phyloP scores from a whole-genome alignment of 1,284 basidiomycete species.

The Pseudozyma hubeiensis region DNA sequence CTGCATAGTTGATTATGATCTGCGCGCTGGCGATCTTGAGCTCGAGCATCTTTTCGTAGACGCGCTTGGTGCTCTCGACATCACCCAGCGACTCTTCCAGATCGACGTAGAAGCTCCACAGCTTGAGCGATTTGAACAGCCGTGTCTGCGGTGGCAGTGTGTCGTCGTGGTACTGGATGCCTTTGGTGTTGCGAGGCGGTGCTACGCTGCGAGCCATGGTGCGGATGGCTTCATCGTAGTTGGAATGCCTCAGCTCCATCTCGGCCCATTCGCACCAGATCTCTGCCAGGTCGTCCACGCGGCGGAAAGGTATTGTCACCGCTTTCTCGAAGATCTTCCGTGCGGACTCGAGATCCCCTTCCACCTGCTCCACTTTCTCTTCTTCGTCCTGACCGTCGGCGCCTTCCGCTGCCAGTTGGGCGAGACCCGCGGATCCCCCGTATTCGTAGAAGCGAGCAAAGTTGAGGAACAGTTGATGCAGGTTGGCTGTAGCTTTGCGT shows the following conservation, averaged over 20 bases:
- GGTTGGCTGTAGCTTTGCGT: constrained; percentile 88
- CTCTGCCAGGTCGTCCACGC: constrained; percentile 97
- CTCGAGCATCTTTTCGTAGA: constrained; percentile 97
- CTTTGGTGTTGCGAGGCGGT: constrained; percentile 84
- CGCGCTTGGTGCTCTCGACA: constrained; percentile 88
- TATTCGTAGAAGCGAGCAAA: constrained; percentile 98
- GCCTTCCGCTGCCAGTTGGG: constrained; percentile 72
- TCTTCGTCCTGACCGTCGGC: constrained; percentile 73
- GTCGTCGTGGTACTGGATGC: constrained; percentile 93
- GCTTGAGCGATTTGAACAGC: constrained; percentile 95
- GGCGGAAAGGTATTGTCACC: constrained; percentile 88
- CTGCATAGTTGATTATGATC: constrained; percentile 95
- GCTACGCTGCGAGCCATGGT: constrained; percentile 92
- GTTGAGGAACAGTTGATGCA: constrained; percentile 90
- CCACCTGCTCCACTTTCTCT: constrained; percentile 71
- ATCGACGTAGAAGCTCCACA: constrained; percentile 99
- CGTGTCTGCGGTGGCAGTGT: constrained; percentile 85
- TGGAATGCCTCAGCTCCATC: constrained; percentile 94
- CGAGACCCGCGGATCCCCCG: constrained; percentile 74
- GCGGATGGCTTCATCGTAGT: constrained; percentile 92
- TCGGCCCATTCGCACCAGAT: constrained; percentile 99
- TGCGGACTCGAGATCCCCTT: constrained; percentile 84
- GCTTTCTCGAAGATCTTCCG: constrained; percentile 93
- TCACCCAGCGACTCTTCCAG: constrained; percentile 95
- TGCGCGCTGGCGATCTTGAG: constrained; percentile 96